Percentiles rank a stretch among this genome's conserved stretches.
These are phyloP conservation scores for Plectosphaerella plurivora DNA, from an alignment of 2,329 filamentous ascomycete genomes.

Conservation along the genomic window DNA sequence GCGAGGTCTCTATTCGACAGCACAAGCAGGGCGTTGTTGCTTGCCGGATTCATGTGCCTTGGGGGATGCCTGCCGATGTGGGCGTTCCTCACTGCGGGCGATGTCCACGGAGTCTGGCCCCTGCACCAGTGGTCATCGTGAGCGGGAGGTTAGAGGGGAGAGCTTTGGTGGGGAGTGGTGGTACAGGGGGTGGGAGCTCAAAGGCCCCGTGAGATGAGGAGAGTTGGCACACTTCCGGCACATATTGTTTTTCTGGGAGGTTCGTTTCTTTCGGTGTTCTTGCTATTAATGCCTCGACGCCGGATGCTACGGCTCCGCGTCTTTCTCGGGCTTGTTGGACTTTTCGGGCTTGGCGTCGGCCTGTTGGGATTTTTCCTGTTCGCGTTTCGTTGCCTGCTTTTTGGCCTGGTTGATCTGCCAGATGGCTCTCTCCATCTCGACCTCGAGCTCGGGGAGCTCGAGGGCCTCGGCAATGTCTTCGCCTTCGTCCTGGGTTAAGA, in stretches of 20 bases:
- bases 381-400: constrained; percentile 14
- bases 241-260: constrained; percentile 2
- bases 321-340: constrained; percentile 4
- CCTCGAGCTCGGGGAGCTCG: constrained; percentile 63
- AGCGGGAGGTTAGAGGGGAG: not conserved
- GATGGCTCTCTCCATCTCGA: constrained; percentile 71
- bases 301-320: constrained; percentile 9
- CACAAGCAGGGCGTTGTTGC: constrained; percentile 21
- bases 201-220: no score
- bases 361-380: constrained; percentile 4
- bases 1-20: constrained; percentile 11
- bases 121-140: not conserved
- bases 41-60: constrained; percentile 25
- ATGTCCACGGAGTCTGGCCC: not conserved
- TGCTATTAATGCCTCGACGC: not conserved
- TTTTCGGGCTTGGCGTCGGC: constrained; percentile 13
- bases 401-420: constrained; percentile 61
- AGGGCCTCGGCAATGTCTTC: constrained; percentile 56
- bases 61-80: constrained; percentile 11
- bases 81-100: not conserved
- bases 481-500: constrained; percentile 49
- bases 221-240: constrained; percentile 1
- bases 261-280: no score
- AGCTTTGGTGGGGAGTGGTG: no score
- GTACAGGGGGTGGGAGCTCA: no score